phyloP scores from a whole-genome alignment of 495 filamentous ascomycete genomes.

The Neurospora sp. region DNA sequence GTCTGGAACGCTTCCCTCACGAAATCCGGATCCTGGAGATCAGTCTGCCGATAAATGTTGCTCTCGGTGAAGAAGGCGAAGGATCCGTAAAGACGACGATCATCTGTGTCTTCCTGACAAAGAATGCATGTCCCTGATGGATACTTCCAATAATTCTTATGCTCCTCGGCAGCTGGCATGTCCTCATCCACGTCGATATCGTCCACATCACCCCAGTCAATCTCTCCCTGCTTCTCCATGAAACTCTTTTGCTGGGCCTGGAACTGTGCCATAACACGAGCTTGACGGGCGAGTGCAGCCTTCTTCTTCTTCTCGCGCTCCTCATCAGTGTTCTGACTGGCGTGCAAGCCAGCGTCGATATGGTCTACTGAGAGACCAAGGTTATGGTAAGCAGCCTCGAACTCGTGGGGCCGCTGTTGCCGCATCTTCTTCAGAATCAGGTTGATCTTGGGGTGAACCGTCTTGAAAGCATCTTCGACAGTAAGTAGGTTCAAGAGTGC shows the following conservation, averaged over 20 bases:
- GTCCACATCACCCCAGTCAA: constrained; percentile 74
- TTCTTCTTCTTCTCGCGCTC: constrained; percentile 80
- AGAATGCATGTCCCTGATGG: constrained; percentile 91
- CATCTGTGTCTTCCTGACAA: constrained; percentile 92
- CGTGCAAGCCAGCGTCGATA: constrained; percentile 44
- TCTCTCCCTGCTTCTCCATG: constrained; percentile 68
- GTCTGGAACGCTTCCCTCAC: constrained; percentile 71
- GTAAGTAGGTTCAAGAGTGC: constrained; percentile 65
- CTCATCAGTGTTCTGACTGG: constrained; percentile 47
- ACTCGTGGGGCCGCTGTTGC: constrained; percentile 63
- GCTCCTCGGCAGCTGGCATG: constrained; percentile 50
- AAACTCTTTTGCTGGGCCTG: constrained; percentile 94
- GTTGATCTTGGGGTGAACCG: constrained; percentile 74
- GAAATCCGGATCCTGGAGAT: constrained; percentile 69
- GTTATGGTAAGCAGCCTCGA: constrained; percentile 47
- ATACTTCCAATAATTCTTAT: constrained; percentile 77
- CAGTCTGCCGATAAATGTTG: constrained; percentile 75
- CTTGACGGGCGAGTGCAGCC: constrained; percentile 78
- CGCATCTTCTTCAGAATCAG: constrained; percentile 80
- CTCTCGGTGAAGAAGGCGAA: constrained; percentile 85
- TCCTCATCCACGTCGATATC: constrained; percentile 58
- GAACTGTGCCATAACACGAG: constrained; percentile 91
- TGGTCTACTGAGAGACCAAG: constrained; percentile 42
- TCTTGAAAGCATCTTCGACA: constrained; percentile 59
- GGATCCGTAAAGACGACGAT: constrained; percentile 79